Base-by-base conservation (phyloP, 2,329 filamentous ascomycete species). In the Nothopassalora personata region DNA sequence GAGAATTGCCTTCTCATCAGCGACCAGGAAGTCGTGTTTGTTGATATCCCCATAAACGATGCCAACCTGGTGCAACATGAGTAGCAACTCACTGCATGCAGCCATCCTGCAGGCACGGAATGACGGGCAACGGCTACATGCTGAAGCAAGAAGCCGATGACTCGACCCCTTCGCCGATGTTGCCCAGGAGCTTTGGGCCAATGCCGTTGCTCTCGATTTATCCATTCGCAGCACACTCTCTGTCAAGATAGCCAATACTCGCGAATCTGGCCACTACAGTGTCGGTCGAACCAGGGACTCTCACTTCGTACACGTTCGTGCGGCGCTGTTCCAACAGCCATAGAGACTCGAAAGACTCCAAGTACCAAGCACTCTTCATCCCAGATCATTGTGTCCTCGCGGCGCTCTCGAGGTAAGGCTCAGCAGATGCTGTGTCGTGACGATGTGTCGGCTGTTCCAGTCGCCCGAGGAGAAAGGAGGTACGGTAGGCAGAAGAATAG, bases 371-470 rank as follows among this genome's bases (percentile, higher is more conserved):
- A 34, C 39, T 53, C n/a, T 48, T 7, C 1, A 61, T 23, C 8
- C 47, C 43, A 8, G 39, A 47, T 39, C 53, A 48, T 11, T 39
- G 30, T 31, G 43, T 56, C 11, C 48, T 28, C 5, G 9, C 27
- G n/a, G 30, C 19, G 11, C 30, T 19, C 3, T 18, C 27, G 57
- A 58, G 61, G 61, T 63, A 58, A 1, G 70, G 65, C 5, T 60
- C 58, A 28, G 68, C 71, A 2, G 60, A 67, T 6, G 11, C 57
- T 46, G 28, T 73, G 60, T 39, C 65, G 63, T 27, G 68, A 23
- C 64, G 46, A 79, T 67, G 34, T 70, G 70, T 50, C 70, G 76
- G 50, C 67, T 63, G 57, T 77, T 79, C 76, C 76, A 79, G 60
- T 75, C 71, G 10, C 75, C 74, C 0, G 66, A 51, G 1, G 74